These are phyloP conservation scores for Russula lepida DNA, from an alignment of 768 basidiomycete species.

Conservation along the genomic window DNA sequence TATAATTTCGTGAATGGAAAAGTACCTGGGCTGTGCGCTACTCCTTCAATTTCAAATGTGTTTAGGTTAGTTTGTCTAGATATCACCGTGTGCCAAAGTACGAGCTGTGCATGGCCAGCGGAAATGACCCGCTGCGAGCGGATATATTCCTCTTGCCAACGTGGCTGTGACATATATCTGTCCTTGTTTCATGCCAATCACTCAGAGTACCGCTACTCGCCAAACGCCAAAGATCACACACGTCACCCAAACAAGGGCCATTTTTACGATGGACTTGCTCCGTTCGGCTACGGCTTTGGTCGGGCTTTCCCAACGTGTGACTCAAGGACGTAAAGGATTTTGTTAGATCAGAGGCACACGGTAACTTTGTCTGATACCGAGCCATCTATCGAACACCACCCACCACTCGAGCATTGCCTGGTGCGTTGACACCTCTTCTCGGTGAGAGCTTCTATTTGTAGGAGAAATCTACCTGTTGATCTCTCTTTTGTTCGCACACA, in stretches of 20 bases:
- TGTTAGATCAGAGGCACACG: too few relatives aligned
- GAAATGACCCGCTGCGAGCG: too few relatives aligned
- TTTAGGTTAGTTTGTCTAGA: background rate
- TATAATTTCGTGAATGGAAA: background rate
- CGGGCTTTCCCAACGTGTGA: slow-evolving; percentile 18
- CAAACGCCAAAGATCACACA: too few relatives aligned
- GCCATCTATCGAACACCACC: slow-evolving; percentile 41
- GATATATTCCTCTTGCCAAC: too few relatives aligned
- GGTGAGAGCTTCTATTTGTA: slow-evolving; percentile 40
- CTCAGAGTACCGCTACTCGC: too few relatives aligned
- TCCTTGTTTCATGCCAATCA: too few relatives aligned
- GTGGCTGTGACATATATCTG: too few relatives aligned
- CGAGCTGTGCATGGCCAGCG: too few relatives aligned
- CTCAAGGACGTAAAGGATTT: too few relatives aligned
- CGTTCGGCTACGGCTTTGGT: background rate
- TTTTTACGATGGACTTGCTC: too few relatives aligned
- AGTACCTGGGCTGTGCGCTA: background rate
- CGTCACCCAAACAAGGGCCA: too few relatives aligned
- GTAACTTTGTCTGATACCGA: slow-evolving; percentile 29
- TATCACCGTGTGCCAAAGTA: too few relatives aligned
- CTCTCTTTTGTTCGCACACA: slow-evolving; percentile 48
- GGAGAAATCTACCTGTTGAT: slow-evolving; percentile 54
- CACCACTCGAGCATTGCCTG: slow-evolving; percentile 44
- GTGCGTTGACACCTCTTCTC: slow-evolving; percentile 45
- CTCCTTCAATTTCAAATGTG: background rate